Base-by-base conservation (phyloP, 2,329 filamentous ascomycete genomes). In the Hortaea sp. region DNA sequence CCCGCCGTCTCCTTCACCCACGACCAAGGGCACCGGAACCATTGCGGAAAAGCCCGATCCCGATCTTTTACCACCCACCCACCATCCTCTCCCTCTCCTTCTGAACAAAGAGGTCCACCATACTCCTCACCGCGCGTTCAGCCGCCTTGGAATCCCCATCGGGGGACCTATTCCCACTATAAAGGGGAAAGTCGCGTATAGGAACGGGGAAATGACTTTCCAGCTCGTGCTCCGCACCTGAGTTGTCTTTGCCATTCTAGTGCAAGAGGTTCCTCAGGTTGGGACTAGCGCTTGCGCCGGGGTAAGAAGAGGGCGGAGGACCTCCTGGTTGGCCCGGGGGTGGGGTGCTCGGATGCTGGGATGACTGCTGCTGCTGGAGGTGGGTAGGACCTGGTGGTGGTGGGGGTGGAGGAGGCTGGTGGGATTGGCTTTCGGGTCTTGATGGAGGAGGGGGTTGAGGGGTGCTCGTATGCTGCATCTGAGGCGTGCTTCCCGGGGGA, bases 261-360 rank as follows among this genome's bases (percentile, higher is more conserved):
- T 70, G 67, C 50, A 74, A 56, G 48, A 74, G 53, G 54, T 74
- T 73, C 45, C 66, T 64, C 56, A 74, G 58, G 48, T 66, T 72
- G 10, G 71, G 71, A 50, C 69, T 72, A 9, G 70, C 70, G 49
- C 70, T 73, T 10, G 71, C 63, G 11, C 63, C 63, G 29, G 59
- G 57, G 20, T 47, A 42, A 13, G 42, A 42, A 13, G 42, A 45
- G 29, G 43, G 44, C 34, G 48, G 20, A 20, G 20, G 40, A 9
- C 54, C 54, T 41, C 56, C 57, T 12, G 46, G 48, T 40, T 55
- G 55, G 13, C 48, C 54, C 11, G 53, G 54, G 41, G 52, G 52
- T 20, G 58, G 59, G 35, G 60, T 59, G 32, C 32, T n/a, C 2
- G 32, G 32, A 9, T 35, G 32, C 32, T 35, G 32, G 20, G 20